Evolutionary conservation across 129 eudicot genomes (phyloP), one percentile per base, ranked within the genome.

Genomic region (Chrysanthemum seticuspe): DNA sequence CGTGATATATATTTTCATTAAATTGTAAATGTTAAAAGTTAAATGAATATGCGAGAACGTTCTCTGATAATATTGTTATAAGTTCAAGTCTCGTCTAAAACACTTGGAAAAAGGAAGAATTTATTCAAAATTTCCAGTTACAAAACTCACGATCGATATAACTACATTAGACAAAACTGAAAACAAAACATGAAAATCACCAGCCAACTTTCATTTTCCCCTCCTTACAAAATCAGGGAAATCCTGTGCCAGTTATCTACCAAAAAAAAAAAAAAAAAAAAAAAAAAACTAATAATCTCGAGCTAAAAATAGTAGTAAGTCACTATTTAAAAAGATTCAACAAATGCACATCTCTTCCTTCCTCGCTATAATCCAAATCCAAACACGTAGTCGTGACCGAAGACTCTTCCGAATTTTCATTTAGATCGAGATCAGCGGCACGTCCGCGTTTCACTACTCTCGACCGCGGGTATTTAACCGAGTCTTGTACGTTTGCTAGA

Each of bases 201-300:
- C 68, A 87, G 86, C 76, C 18, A 83, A 85, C 90, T 62, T 79
- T 90, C 96, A 87, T 77, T 85, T 90, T 85, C 79, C 94, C 86
- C 85, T 79, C 85, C 70, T 67, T 71, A 19, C 65, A 76, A 66
- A 61, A 49, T 65, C 57, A 50, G 80, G 88, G 97, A 83, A 90
- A 87, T 90, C 97, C 76, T 65, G 93, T 75, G 85, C 91, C 92
- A 40, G 85, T 65, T 79, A 77, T 62, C 68, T 78, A 76, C 85
- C 74, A 79, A 73, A 69, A 68, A 29, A 29, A 3, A 29, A 23
- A 23, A 23, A 23, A 23, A 21, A 23, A 23, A 23, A 23, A 23
- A 23, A 23, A 23, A 23, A 23, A 36, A 36, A 36, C 45, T 40
- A 40, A 40, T 40, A 40, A 40, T 40, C 45, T 76, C 85, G 85